phyloP scores from a whole-genome alignment of 306 rosid species.

The Gastrolobium villosum region DNA sequence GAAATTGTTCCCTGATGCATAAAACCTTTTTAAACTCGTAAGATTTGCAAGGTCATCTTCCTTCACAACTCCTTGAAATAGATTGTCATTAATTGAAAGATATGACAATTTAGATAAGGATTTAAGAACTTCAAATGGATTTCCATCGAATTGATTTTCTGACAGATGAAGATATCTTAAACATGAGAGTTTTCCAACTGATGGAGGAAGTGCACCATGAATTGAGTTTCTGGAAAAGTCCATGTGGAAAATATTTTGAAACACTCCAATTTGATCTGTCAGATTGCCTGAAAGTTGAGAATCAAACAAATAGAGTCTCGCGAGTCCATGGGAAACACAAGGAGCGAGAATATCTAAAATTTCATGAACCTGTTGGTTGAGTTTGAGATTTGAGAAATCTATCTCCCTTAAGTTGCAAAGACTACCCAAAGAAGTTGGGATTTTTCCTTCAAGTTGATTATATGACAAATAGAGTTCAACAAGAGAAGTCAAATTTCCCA shows the following conservation, averaged over 20 bases:
- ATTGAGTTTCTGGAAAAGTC: not conserved
- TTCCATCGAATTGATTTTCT: not conserved
- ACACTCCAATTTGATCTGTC: slow-evolving; percentile 10
- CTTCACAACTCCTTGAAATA: not conserved
- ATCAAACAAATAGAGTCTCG: rapidly evolving
- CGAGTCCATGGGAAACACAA: not conserved
- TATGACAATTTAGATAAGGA: not conserved
- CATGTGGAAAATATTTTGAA: not conserved
- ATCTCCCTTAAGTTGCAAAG: not conserved
- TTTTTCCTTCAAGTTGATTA: no score
- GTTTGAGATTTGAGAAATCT: not conserved
- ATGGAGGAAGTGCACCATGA: not conserved
- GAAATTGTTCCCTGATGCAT: not conserved
- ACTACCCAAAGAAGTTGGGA: no score
- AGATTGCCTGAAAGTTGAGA: slow-evolving; percentile 20
- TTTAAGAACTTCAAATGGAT: not conserved
- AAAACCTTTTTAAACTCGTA: not conserved
- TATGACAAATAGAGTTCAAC: not conserved
- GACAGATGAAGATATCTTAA: not conserved
- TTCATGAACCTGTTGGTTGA: not conserved
- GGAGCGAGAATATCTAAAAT: slow-evolving; percentile 7
- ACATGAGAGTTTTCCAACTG: not conserved
- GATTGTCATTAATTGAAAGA: not conserved
- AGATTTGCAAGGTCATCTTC: slow-evolving; percentile 30
- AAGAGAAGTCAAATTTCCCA: not conserved